Conservation (phyloP, 805 yeast genomes). For the Ogataea nakhonphanomensis region DNA sequence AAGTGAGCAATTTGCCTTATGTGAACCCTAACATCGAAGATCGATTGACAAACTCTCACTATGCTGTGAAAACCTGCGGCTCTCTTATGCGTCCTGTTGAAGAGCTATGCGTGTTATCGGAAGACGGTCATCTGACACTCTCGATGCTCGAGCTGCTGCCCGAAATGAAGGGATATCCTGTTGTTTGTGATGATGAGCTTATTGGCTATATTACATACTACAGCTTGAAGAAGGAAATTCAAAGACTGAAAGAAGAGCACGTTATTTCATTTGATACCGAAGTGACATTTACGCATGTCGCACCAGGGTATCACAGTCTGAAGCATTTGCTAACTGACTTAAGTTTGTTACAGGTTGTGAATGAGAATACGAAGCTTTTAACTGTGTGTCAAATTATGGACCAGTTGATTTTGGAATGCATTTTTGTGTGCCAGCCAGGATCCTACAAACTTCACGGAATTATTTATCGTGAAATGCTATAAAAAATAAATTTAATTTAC, state of each 20-base stretch:
- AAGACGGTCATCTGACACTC: constrained; percentile 29
- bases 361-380: constrained; percentile 31
- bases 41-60: constrained; percentile 27
- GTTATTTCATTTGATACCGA: constrained; percentile 16
- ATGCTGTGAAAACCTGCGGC: constrained; percentile 37
- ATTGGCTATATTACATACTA: constrained; percentile 42
- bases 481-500: neutral
- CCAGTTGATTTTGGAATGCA: constrained; percentile 34
- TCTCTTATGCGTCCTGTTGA: constrained; percentile 35
- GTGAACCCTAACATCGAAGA: constrained; percentile 39
- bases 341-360: constrained; percentile 26
- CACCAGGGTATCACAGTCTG: constrained; percentile 17
- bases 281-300: constrained; percentile 15
- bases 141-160: constrained; percentile 28
- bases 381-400: constrained; percentile 38
- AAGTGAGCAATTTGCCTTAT: constrained; percentile 38
- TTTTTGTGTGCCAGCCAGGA: constrained; percentile 30
- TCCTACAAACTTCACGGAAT: constrained; percentile 33
- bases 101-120: constrained; percentile 30
- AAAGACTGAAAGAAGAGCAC: constrained; percentile 8
- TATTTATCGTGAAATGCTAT: constrained; percentile 33
- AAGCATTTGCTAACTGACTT: constrained; percentile 13
- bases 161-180: constrained; percentile 40
- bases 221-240: constrained; percentile 34
- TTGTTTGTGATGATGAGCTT: constrained; percentile 35